Base-by-base conservation (phyloP, 2,329 filamentous ascomycete species). In the Bertia moriformis region DNA sequence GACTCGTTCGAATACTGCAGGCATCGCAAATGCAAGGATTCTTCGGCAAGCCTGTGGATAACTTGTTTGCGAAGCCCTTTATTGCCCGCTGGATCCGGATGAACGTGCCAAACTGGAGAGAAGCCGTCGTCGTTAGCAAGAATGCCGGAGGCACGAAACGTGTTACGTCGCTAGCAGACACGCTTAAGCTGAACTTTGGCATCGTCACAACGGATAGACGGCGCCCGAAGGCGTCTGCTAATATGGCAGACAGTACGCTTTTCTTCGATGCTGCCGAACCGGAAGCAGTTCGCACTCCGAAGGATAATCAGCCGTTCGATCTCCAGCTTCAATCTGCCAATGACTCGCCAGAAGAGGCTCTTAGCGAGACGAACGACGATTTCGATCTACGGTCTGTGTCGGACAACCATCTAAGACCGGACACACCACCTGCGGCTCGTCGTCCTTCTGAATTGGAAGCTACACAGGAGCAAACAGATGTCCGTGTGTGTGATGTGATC, bases 91-190 rank as follows among this genome's bases (percentile, higher is more conserved):
- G 91, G 91, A 93, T 98, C 51, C 80, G 82, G 43, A 76, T 81
- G 57, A 91, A 95, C 54, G 81, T 98, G 29, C 69, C 75, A 13
- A 76, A 83, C 46, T 98, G 91, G 91, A 76, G 70, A 44, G 81
- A 95, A 48, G 87, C 86, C 7, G 91, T 98, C 4, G 88, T 95
- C 14, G 91, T 98, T 17, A 96, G 89, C 54, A 98, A 98, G 66
- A 98, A 98, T 54, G 84, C 91, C 2, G 91, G 91, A 41, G 91
- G 91, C 42, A 96, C 91, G 38, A 98, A 98, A 66, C 76, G 91
- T 47, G 91, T 96, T 29, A 98, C 91, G 13, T 95, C 89, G 19
- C 67, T 98, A 40, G 91, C 91, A 44, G 91, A 98, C 62, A 87
- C 87, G 2, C 63, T 98, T 49, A 96, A 96, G 68, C 73, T 98